Evolutionary conservation across 768 basidiomycete species (phyloP).

Genomic region (Lyophyllum shimeji): DNA sequence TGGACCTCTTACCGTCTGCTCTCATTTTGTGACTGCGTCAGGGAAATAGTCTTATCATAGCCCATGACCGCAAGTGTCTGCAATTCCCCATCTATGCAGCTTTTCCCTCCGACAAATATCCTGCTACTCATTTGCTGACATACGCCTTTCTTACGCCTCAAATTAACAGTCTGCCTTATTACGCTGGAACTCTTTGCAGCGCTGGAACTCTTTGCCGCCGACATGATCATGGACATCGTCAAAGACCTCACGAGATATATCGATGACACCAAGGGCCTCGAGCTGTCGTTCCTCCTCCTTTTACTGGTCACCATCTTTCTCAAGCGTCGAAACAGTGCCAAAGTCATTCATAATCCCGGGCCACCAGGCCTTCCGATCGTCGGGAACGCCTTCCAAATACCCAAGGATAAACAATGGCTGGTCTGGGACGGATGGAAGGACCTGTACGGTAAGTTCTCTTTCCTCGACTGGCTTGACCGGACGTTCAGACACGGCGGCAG

Average conservation of each 20-base stretch:
- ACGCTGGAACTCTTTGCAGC: background rate
- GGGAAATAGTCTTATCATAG: background rate
- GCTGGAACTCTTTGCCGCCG: too few relatives aligned
- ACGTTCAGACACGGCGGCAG: slow-evolving; percentile 7
- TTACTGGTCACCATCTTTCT: background rate
- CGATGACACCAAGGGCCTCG: background rate
- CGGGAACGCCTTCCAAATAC: slow-evolving; percentile 1
- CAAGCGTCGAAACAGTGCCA: background rate
- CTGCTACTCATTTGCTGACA: background rate
- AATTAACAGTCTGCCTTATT: background rate
- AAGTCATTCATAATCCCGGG: background rate
- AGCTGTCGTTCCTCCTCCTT: background rate
- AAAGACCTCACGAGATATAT: background rate
- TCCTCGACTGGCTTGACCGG: background rate
- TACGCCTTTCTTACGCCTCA: background rate
- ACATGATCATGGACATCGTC: background rate
- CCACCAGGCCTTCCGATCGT: background rate
- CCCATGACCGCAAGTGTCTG: background rate
- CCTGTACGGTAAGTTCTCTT: background rate
- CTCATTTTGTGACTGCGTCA: too few relatives aligned
- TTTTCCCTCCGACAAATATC: slow-evolving; percentile 3
- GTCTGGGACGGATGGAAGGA: slow-evolving; percentile 2
- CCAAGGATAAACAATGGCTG: slow-evolving; percentile 7
- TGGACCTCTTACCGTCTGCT: too few relatives aligned
- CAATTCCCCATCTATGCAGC: background rate